phyloP scores from a whole-genome alignment of 768 basidiomycete species.

The Dacryopinax spathularia region DNA sequence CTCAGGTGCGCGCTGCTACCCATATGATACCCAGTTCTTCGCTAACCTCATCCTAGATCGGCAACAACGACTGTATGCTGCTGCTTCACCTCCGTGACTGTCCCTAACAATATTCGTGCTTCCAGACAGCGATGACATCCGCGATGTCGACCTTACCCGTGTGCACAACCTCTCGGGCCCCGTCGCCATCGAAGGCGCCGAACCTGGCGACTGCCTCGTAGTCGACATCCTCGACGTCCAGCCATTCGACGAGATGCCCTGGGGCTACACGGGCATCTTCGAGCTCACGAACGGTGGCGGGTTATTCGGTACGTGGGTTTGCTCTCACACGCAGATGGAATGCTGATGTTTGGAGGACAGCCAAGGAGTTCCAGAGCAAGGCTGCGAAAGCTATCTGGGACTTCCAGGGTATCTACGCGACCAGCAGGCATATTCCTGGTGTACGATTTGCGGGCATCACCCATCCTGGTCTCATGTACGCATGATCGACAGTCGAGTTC shows the following conservation, averaged over 20 bases:
- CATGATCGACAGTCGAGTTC: not conserved
- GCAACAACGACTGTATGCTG: constrained; percentile 52
- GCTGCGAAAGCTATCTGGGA: constrained; percentile 76
- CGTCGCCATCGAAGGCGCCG: constrained; percentile 56
- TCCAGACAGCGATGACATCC: constrained; percentile 51
- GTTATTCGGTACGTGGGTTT: constrained; percentile 38
- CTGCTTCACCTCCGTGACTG: not conserved
- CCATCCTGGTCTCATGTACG: constrained; percentile 50
- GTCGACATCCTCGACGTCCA: constrained; percentile 65
- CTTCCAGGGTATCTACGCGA: constrained; percentile 56
- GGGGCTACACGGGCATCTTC: constrained; percentile 75
- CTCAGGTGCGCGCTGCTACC: constrained; percentile 22
- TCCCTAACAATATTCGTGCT: not conserved
- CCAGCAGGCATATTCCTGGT: constrained; percentile 63
- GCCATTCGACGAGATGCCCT: constrained; percentile 62
- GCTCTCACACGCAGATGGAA: not conserved
- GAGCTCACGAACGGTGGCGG: constrained; percentile 61
- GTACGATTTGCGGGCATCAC: constrained; percentile 66
- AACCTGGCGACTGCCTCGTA: constrained; percentile 65
- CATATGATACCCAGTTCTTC: not conserved
- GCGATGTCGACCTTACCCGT: constrained; percentile 46
- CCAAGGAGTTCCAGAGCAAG: constrained; percentile 51
- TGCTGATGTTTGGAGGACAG: constrained; percentile 20
- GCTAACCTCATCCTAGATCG: constrained; percentile 31
- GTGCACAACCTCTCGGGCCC: constrained; percentile 68